Percentiles rank a stretch among this genome's conserved stretches.
Conservation (phyloP, 148 eudicot species). For the Fagopyrum esculentum region DNA sequence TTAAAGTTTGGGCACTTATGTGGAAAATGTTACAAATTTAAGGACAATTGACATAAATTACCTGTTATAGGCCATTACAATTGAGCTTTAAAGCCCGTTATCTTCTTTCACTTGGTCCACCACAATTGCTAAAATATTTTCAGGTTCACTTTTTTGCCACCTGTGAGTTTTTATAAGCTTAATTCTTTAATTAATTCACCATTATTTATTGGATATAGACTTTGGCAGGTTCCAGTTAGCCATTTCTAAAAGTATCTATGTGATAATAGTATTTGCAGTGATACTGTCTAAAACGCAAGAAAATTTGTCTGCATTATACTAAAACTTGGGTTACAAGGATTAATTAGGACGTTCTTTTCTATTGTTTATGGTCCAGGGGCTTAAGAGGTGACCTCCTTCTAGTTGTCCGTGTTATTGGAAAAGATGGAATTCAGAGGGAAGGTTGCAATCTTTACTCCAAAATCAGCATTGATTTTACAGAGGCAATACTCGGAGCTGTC, state of each 20-base stretch:
- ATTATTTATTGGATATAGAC: background rate
- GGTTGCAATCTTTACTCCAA: slow-evolving; percentile 73
- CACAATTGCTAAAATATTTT: no score
- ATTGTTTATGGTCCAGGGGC: slow-evolving; percentile 43
- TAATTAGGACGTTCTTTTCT: background rate
- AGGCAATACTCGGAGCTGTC: slow-evolving; percentile 75
- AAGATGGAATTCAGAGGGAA: slow-evolving; percentile 67
- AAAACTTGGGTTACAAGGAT: background rate
- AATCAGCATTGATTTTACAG: slow-evolving; percentile 54
- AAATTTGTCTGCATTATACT: background rate
- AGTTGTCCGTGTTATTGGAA: slow-evolving; percentile 53
- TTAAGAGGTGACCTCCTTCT: slow-evolving; percentile 65
- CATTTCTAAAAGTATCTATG: background rate
- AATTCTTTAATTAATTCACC: no score
- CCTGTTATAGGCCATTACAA: background rate
- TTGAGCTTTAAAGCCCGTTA: background rate
- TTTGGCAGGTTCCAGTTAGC: background rate
- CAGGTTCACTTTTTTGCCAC: no score
- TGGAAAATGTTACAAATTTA: no score
- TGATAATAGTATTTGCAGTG: background rate
- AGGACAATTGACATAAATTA: no score
- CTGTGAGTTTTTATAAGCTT: no score
- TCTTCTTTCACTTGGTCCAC: no score
- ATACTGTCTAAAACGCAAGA: background rate
- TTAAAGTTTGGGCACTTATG: no score